Percentiles rank a stretch among this genome's conserved stretches.
These are phyloP conservation scores for Trametes sanguinea DNA, from an alignment of 768 basidiomycete species.

Conservation along the genomic window DNA sequence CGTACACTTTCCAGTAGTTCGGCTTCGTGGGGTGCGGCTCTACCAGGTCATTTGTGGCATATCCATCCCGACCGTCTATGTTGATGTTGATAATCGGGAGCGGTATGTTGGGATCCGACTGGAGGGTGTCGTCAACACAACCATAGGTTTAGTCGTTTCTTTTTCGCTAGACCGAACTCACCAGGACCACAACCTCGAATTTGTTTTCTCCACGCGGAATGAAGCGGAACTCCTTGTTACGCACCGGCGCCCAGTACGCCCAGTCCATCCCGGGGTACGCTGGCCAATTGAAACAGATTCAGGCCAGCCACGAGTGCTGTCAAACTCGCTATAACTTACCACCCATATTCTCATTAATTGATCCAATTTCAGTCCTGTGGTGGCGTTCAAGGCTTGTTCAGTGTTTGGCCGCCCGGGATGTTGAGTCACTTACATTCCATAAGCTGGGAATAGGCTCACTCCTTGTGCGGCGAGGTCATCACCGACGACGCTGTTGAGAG, in stretches of 20 bases:
- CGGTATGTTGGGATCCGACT: background rate
- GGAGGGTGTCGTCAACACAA: background rate
- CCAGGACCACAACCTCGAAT: conserved; percentile 11
- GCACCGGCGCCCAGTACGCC: conserved; percentile 1
- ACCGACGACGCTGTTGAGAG: conserved; percentile 21
- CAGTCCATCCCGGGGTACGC: conserved; percentile 9
- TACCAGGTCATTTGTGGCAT: conserved; percentile 23
- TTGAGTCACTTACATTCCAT: conserved; percentile 3
- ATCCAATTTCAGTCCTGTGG: conserved; percentile 23
- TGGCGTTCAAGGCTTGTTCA: background rate
- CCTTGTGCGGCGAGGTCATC: conserved; percentile 18
- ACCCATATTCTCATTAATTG: background rate
- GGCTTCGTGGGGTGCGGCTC: conserved; percentile 22
- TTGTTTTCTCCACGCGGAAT: conserved; percentile 3
- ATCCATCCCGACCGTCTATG: conserved; percentile 22
- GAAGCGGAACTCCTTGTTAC: background rate
- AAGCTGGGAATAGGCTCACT: conserved; percentile 17
- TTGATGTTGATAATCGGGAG: conserved; percentile 17
- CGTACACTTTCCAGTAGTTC: conserved; percentile 33
- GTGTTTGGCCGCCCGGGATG: background rate
- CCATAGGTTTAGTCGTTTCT: no score
- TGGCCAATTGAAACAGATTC: conserved; percentile 10
- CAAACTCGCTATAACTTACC: no score
- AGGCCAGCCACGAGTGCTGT: conserved; percentile 2
- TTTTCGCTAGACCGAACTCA: background rate